Evolutionary conservation across 108 stramenopile genomes (phyloP), one percentile per base, ranked within the genome.

Genomic region (Skeletonema marinoi): DNA sequence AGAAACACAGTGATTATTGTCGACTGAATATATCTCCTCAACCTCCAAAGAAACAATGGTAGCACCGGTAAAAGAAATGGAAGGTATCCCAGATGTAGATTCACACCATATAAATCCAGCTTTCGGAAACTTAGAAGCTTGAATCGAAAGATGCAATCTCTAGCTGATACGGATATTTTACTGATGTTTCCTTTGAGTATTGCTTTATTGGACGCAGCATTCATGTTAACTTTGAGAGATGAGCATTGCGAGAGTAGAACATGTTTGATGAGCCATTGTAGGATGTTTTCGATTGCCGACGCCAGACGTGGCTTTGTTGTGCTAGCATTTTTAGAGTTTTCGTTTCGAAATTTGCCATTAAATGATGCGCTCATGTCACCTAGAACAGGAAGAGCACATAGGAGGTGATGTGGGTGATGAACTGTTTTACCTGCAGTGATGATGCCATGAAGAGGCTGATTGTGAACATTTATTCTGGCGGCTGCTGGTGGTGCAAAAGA

Each of bases 1-100:
- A 68, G 6, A 6, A 32, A 32, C 3, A 51, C 25, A 32, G 33
- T 17, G 4, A 68, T 25, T 46, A 51, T 51, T 33, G 32, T 17
- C 2, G 13, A 32, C 51, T 30, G 17, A 5, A 68, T 35, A 9
- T 19, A 56, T 33, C 29, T 8, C 46, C 68, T 32, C 0, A 68
- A 33, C 14, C 68, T 48, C 68, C 68, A 68, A 19, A 68, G 29
- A 19, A 68, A 14, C 10, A 51, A 68, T 12, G 68, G 68, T 25
- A 51, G 50, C 14, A 68, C 7, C 2, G 68, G 68, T 17, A 68
- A 32, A 33, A 68, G 6, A 32, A 68, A 46, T 19, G 68, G 68
- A 32, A 68, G 44, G 50, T 68, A 68, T 4, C 68, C 68, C 51
- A 68, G 51, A 7, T 17, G 41, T 51, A 68, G 7, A 32, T 54